phyloP scores from a whole-genome alignment of 768 basidiomycete genomes.

The Amanita phalloides region DNA sequence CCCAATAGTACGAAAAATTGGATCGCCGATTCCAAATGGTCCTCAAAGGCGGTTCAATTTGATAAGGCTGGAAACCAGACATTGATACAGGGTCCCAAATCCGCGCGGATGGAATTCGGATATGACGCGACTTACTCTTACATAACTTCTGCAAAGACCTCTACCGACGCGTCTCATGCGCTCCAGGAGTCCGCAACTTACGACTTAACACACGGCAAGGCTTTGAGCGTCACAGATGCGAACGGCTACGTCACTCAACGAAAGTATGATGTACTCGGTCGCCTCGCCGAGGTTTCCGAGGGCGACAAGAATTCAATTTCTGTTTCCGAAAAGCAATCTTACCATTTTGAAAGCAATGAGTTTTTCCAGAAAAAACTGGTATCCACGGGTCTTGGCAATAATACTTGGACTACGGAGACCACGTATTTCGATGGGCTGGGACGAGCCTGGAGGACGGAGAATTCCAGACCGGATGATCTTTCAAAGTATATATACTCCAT shows the following conservation, averaged over 20 bases:
- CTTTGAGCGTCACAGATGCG: background rate
- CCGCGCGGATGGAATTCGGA: background rate
- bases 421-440: background rate
- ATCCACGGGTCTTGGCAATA: background rate
- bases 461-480: background rate
- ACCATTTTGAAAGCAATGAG: background rate
- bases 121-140: background rate
- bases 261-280: background rate
- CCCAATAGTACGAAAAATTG: background rate
- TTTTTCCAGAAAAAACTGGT: background rate
- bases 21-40: background rate
- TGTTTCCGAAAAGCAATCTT: background rate
- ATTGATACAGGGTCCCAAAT: background rate
- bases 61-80: background rate
- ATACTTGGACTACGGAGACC: background rate
- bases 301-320: background rate
- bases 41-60: background rate
- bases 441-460: background rate
- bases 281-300: background rate
- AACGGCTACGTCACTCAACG: background rate
- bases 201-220: background rate
- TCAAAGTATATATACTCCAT: background rate
- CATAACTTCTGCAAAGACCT: background rate
- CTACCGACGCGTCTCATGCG: background rate
- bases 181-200: background rate